Evolutionary conservation across 495 filamentous ascomycete genomes (phyloP).

Genomic region (Hypoxylon trugodes): DNA sequence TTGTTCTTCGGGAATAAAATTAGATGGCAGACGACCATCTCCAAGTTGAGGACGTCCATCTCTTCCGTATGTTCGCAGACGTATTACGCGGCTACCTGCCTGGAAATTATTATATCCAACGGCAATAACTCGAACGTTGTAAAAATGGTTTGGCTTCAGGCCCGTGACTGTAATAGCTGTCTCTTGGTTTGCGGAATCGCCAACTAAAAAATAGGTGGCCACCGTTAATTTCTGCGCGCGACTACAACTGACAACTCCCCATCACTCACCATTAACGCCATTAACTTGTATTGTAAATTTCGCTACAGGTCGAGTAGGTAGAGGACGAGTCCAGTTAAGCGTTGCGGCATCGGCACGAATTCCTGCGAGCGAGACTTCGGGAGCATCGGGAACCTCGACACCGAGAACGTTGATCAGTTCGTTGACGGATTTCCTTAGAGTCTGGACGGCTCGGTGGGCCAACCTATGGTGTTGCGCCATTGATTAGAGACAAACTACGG

Average conservation of each 20-base stretch:
- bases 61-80: constrained; percentile 71
- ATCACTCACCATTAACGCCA: constrained; percentile 79
- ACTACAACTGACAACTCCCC: background rate
- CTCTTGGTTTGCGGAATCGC: constrained; percentile 84
- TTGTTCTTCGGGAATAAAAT: constrained; percentile 58
- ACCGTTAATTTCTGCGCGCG: constrained; percentile 23
- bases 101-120: constrained; percentile 91
- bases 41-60: constrained; percentile 65
- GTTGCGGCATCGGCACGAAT: constrained; percentile 86
- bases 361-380: constrained; percentile 89
- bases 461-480: constrained; percentile 34
- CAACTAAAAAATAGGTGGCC: constrained; percentile 63
- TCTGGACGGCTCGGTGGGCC: constrained; percentile 69
- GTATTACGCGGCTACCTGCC: constrained; percentile 83
- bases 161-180: constrained; percentile 89
- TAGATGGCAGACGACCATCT: constrained; percentile 61
- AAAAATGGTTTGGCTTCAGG: constrained; percentile 84
- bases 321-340: constrained; percentile 88
- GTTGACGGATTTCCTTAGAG: constrained; percentile 87
- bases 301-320: constrained; percentile 76
- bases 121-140: constrained; percentile 90
- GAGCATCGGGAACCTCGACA: constrained; percentile 89
- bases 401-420: constrained; percentile 89
- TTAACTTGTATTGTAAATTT: constrained; percentile 95
- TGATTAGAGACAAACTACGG: constrained; percentile 14